phyloP scores from a whole-genome alignment of 495 filamentous ascomycete genomes.

The Aspergillus bertholletiae region DNA sequence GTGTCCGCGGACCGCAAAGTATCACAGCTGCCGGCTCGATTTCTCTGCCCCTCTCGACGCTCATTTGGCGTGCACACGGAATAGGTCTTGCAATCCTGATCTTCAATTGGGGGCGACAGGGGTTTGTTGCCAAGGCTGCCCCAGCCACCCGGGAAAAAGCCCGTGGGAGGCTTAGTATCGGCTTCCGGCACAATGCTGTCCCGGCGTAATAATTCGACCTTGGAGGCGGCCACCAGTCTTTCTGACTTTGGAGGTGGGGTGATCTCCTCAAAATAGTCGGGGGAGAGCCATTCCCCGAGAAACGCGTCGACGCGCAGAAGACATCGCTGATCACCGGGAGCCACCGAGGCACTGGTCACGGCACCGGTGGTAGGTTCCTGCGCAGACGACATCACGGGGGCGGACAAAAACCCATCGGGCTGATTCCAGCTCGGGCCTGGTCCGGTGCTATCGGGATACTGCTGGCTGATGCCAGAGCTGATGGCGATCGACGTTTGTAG shows the following conservation, averaged over 20 bases:
- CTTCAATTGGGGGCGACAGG: background rate
- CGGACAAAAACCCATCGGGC: constrained; percentile 4
- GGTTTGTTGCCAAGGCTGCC: constrained; percentile 20
- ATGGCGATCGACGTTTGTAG: constrained; percentile 90
- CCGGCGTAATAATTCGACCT: constrained; percentile 73
- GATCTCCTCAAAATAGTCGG: constrained; percentile 89
- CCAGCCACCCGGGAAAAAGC: constrained; percentile 65
- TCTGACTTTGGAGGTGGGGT: constrained; percentile 81
- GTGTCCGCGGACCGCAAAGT: constrained; percentile 14
- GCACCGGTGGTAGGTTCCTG: constrained; percentile 1
- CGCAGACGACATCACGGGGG: background rate
- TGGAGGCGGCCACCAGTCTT: constrained; percentile 82
- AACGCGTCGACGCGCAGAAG: constrained; percentile 81
- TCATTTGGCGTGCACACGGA: background rate
- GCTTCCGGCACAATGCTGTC: constrained; percentile 39
- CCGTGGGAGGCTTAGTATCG: constrained; percentile 27
- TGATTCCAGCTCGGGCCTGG: background rate
- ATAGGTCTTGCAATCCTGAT: background rate
- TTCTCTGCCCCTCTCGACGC: constrained; percentile 15
- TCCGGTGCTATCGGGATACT: constrained; percentile 26
- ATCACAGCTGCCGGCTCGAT: constrained; percentile 32
- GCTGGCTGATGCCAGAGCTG: constrained; percentile 79
- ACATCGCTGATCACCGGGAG: constrained; percentile 21
- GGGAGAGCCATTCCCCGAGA: constrained; percentile 91
- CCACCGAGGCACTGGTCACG: background rate